A percentile compares a stretch with the other conserved stretches of the same genome.
Evolutionary conservation across 305 asterid genomes (phyloP).

Genomic region (Fraxinus xanthoxyloides): DNA sequence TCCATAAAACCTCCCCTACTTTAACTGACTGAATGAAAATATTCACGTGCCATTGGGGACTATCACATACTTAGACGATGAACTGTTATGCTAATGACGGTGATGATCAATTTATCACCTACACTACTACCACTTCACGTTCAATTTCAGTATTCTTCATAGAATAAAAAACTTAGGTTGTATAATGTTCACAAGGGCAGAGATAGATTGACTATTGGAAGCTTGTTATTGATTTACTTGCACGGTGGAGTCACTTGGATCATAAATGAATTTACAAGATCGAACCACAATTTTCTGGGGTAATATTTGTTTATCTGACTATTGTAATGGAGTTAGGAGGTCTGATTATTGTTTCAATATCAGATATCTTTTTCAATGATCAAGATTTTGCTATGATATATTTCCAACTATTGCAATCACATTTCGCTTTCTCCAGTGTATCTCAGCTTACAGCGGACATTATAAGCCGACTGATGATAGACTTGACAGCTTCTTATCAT

Average conservation of each 20-base stretch:
- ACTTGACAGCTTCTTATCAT: conserved; percentile 57
- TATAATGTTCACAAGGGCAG: not conserved
- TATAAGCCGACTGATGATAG: conserved; percentile 85
- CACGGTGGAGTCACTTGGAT: conserved; percentile 1
- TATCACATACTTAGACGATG: not conserved
- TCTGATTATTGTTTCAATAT: too few relatives aligned
- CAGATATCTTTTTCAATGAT: not conserved
- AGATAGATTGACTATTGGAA: not conserved
- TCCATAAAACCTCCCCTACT: not conserved
- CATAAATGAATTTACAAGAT: not conserved
- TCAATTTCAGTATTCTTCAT: not conserved
- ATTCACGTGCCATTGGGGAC: not conserved
- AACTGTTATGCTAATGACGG: not conserved
- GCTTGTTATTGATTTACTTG: not conserved
- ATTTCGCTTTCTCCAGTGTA: conserved; percentile 28
- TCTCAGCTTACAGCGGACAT: conserved; percentile 87
- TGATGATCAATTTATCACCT: too few relatives aligned
- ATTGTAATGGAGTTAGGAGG: not conserved
- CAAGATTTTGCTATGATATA: conserved; percentile 4
- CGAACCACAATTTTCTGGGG: not conserved
- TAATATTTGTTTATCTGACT: not conserved
- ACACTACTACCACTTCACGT: not conserved
- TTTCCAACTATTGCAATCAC: conserved; percentile 14
- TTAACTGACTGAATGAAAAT: not conserved
- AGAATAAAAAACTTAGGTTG: not conserved